Evolutionary conservation across 1,139 yeast genomes (phyloP).

Genomic region (Pichia sp.): DNA sequence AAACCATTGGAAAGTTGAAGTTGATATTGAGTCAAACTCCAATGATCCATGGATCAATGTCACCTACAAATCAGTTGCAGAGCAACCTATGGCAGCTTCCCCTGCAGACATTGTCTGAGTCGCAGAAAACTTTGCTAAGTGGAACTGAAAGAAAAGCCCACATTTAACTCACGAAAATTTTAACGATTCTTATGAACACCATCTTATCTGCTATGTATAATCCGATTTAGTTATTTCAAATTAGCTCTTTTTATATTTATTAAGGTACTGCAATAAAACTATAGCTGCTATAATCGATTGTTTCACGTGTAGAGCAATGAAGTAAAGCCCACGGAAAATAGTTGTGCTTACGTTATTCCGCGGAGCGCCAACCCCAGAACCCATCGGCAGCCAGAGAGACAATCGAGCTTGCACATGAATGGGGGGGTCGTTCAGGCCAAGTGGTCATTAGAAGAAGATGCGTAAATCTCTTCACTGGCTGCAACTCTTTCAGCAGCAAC

Average conservation of each 20-base stretch:
- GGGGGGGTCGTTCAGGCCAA: neutral
- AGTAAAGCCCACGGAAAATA: too few species aligned
- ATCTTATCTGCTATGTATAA: neutral
- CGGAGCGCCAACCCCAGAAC: neutral
- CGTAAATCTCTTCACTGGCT: too few species aligned
- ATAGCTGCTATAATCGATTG: too few species aligned
- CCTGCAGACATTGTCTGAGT: neutral
- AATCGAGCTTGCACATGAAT: neutral
- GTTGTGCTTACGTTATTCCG: neutral
- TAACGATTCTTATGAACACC: neutral
- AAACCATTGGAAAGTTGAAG: conserved; percentile 55
- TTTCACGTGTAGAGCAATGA: too few species aligned
- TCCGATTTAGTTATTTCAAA: neutral
- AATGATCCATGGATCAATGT: conserved; percentile 53
- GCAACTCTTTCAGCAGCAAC: neutral
- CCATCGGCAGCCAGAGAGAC: neutral
- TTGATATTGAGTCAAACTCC: conserved; percentile 51
- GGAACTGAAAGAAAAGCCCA: neutral
- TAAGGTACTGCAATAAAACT: too few species aligned
- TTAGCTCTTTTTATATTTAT: neutral
- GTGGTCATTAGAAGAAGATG: too few species aligned
- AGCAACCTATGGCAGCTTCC: neutral
- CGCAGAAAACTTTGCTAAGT: neutral
- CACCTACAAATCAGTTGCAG: conserved; percentile 36
- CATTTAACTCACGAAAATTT: neutral